phyloP scores from a whole-genome alignment of 2,329 filamentous ascomycete species.

The Microsporum audouinii region DNA sequence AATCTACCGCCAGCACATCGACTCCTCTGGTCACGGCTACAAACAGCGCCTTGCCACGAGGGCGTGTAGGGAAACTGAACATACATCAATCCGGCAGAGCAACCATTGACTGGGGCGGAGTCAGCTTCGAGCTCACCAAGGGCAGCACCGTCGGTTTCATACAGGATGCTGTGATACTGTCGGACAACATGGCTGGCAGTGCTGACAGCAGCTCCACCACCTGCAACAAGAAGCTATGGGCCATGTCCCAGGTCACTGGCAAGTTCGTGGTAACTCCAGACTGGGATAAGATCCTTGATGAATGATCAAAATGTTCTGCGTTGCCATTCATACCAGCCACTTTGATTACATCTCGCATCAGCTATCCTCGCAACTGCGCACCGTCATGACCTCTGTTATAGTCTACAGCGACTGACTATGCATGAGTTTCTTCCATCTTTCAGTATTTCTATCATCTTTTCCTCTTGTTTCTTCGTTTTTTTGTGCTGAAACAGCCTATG shows the following conservation, averaged over 20 bases:
- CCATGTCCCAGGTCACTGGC: slow-evolving; percentile 51
- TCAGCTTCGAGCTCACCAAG: slow-evolving; percentile 46
- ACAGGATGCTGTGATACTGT: slow-evolving; percentile 46
- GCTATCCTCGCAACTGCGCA: not conserved
- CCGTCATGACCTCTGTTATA: not conserved
- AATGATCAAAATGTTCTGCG: slow-evolving; percentile 7
- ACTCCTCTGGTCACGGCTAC: slow-evolving; percentile 30
- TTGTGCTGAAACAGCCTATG: not conserved
- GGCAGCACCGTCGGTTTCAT: slow-evolving; percentile 47
- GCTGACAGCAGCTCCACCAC: slow-evolving; percentile 15
- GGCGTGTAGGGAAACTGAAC: slow-evolving; percentile 49
- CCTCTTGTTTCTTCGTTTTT: not conserved
- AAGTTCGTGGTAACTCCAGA: slow-evolving; percentile 54
- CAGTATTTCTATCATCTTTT: not conserved
- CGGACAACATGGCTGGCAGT: slow-evolving; percentile 17
- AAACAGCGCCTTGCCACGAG: slow-evolving; percentile 38
- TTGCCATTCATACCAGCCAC: not conserved
- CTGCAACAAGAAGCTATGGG: slow-evolving; percentile 36
- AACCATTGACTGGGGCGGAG: slow-evolving; percentile 52
- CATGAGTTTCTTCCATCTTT: not conserved
- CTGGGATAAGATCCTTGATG: slow-evolving; percentile 42
- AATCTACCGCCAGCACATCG: slow-evolving; percentile 7
- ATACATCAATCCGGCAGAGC: slow-evolving; percentile 52
- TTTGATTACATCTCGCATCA: not conserved
- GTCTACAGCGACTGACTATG: too few relatives aligned